Base-by-base conservation (phyloP, 352 stramenopile species). In the Pythium rishiriense region DNA sequence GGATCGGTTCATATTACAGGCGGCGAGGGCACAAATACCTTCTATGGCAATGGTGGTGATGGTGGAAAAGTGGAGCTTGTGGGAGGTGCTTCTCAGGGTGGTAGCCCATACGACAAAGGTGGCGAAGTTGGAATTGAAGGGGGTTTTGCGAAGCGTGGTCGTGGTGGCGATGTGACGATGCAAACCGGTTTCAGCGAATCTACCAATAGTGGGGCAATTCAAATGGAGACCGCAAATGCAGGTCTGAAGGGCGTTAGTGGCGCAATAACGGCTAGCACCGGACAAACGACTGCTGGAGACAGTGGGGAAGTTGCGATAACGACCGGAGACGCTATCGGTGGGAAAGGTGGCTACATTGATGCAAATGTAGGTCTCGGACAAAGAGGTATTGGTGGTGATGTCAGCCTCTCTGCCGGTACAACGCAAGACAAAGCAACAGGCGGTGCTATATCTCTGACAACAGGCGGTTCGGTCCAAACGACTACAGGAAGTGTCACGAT, bases 1-100 rank as follows among this genome's bases (percentile, higher is more conserved):
- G 85, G 85, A 26, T 65, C 70, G 25, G 74, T 91, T 17, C 73
- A 69, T 5, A 43, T 94, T 39, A 81, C 83, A 58, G 78, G 77
- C 25, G 78, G 77, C 15, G 85, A 91, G 79, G 85, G 85, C 25
- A 69, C 72, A 2, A 88, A 76, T 31, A 70, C 60, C 39, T 76
- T 79, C 64, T 92, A 83, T 55, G 84, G 72, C 2, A 81, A 94
- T 64, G 90, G 91, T 48, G 92, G 93, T 22, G 79, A 88, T 61
- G 92, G 93, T n/a, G 94, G 93, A 35, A 69, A 81, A n/a, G 74
- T 98, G 15, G 80, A 87, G 10, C 45, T 98, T 28, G 81, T 78
- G 63, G 91, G 89, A 58, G 93, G 94, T 57, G 81, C 79, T 43
- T 86, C 84, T 26, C 70, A 97, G 75, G 87, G 93, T 29, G 79